Percentiles rank a stretch among this genome's conserved stretches.
Conservation (phyloP, 2,329 filamentous ascomycete genomes). For the Chrysoporthe austroafricana region DNA sequence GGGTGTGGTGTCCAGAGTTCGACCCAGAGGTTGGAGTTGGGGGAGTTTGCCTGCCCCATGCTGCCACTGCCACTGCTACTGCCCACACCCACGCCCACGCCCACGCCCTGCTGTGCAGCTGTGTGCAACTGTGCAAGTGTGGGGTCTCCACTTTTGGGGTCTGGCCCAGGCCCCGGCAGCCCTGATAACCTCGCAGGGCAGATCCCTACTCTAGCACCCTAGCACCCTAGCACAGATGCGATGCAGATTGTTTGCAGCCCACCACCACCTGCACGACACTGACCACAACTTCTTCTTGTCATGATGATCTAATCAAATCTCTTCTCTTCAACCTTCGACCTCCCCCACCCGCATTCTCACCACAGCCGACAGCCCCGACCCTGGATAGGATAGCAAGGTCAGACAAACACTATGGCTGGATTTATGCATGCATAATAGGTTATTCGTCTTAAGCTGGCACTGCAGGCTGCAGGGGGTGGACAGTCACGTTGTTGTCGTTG, state of each 20-base stretch:
- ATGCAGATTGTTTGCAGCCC: slow-evolving; percentile 15
- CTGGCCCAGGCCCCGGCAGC: background rate
- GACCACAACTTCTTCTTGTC: slow-evolving; percentile 4
- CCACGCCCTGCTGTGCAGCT: background rate
- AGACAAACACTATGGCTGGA: background rate
- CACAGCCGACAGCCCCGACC: background rate
- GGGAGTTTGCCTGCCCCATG: background rate
- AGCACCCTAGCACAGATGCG: background rate
- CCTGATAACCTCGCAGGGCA: slow-evolving; percentile 6
- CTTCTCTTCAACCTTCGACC: slow-evolving; percentile 3
- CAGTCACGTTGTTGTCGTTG: background rate
- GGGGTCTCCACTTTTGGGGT: background rate
- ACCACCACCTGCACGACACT: slow-evolving; percentile 13
- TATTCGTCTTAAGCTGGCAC: background rate
- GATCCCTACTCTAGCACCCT: slow-evolving; percentile 7
- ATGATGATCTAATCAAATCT: slow-evolving; percentile 19
- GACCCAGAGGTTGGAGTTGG: background rate
- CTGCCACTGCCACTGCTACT: too few relatives aligned
- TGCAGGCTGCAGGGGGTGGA: background rate
- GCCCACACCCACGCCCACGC: background rate
- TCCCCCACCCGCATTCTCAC: background rate
- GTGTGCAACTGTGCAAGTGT: background rate
- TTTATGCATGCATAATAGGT: background rate
- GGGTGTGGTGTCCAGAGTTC: background rate
- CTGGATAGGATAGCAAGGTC: background rate